Percentiles rank a stretch among this genome's conserved stretches.
phyloP scores from a whole-genome alignment of 805 yeast species.

The Saturnispora sanitii region DNA sequence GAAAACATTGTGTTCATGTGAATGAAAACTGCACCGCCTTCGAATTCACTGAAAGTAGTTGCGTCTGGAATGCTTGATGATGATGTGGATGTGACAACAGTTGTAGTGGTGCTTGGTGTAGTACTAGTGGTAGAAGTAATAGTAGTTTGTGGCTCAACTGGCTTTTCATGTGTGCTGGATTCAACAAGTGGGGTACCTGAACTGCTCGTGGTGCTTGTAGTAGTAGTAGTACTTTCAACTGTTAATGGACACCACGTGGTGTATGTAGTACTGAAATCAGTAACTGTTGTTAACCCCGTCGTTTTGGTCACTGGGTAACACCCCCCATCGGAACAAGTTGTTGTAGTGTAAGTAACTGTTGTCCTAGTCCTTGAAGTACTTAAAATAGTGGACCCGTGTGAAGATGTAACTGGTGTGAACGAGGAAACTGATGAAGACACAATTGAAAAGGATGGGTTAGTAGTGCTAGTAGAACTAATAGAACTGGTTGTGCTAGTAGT shows the following conservation, averaged over 20 bases:
- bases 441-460: too few relatives aligned
- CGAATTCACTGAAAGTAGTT: neutral
- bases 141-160: neutral
- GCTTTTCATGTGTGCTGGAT: neutral
- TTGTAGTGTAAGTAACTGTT: neutral
- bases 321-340: neutral
- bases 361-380: neutral
- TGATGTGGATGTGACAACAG: neutral
- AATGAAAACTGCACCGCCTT: neutral
- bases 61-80: neutral
- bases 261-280: neutral
- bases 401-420: neutral
- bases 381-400: neutral
- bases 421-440: neutral
- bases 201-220: neutral
- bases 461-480: neutral
- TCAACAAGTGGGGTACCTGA: neutral
- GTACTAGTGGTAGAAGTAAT: neutral
- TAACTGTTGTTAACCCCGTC: conserved; percentile 15
- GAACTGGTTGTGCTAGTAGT: conserved; percentile 6
- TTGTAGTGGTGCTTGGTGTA: neutral
- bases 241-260: neutral
- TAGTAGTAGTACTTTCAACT: neutral
- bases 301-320: conserved; percentile 8
- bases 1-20: neutral